Conservation (phyloP, 2,329 filamentous ascomycete species). For the Ophiobolus disseminans region DNA sequence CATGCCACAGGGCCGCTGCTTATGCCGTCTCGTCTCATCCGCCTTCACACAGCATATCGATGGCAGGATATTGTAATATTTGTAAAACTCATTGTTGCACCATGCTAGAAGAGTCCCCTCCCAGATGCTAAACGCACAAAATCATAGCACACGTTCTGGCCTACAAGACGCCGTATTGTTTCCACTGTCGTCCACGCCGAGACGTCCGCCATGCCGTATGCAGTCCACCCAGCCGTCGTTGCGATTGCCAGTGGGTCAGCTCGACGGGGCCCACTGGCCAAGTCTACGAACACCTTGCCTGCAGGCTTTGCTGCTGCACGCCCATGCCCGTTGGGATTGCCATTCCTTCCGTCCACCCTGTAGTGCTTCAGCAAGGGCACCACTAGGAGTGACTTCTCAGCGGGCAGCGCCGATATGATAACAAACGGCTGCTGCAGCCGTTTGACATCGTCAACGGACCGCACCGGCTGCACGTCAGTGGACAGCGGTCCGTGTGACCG, state of each 20-base stretch:
- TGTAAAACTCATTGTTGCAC: conserved; percentile 16
- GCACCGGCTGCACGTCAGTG: conserved; percentile 68
- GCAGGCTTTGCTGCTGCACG: conserved; percentile 30
- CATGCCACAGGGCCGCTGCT: conserved; percentile 4
- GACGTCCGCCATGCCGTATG: conserved; percentile 80
- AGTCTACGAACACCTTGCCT: conserved; percentile 79
- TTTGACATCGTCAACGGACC: conserved; percentile 79
- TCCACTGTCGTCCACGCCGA: conserved; percentile 86
- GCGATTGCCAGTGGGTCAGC: conserved; percentile 73
- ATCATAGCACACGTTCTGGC: conserved; percentile 86
- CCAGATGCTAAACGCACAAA: conserved; percentile 79
- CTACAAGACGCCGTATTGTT: conserved; percentile 77
- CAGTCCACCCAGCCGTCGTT: conserved; percentile 76
- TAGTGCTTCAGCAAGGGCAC: conserved; percentile 80
- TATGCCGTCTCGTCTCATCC: conserved; percentile 10
- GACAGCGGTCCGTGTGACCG: conserved; percentile 66
- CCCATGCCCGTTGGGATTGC: conserved; percentile 31
- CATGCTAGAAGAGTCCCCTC: conserved; percentile 58
- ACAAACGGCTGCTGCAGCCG: conserved; percentile 80
- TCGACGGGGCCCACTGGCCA: conserved; percentile 72
- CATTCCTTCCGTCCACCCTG: conserved; percentile 55
- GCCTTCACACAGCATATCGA: conserved; percentile 9
- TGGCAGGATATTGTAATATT: conserved; percentile 5
- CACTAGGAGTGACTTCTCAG: conserved; percentile 80
- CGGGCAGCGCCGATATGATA: conserved; percentile 78